Conservation (phyloP, 1,284 basidiomycete genomes). For the Caloboletus firmus region DNA sequence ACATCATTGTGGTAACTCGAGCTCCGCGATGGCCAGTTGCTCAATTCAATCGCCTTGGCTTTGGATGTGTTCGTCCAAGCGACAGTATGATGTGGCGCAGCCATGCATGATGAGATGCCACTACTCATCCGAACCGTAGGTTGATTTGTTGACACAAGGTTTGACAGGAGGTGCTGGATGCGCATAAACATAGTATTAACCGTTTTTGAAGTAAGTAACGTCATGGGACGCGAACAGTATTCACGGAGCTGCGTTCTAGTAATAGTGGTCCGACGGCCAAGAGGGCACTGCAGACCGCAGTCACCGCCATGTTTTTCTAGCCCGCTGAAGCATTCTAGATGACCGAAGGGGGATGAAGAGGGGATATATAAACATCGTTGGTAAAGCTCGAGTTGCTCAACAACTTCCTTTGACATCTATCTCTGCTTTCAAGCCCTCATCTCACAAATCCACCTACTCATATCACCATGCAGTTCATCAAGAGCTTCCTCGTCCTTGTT, state of each 20-base stretch:
- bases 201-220: background rate
- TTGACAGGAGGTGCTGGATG: background rate
- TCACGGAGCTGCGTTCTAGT: too few species aligned
- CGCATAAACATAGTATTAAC: background rate
- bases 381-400: background rate
- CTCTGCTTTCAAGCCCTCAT: background rate
- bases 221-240: background rate
- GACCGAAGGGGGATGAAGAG: background rate
- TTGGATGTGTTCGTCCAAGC: too few species aligned
- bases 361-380: background rate
- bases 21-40: background rate
- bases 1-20: background rate
- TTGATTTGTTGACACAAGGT: background rate
- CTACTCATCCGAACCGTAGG: background rate
- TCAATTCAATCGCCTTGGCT: too few species aligned
- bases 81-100: too few species aligned
- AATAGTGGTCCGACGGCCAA: too few species aligned
- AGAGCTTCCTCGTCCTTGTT: conserved; percentile 6
- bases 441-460: background rate
- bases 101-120: background rate
- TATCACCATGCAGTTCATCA: conserved; percentile 4
- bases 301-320: background rate
- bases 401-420: background rate
- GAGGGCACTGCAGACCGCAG: too few species aligned
- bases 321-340: background rate